Evolutionary conservation across 768 basidiomycete species (phyloP).

Genomic region (Vishniacozyma victoriae): DNA sequence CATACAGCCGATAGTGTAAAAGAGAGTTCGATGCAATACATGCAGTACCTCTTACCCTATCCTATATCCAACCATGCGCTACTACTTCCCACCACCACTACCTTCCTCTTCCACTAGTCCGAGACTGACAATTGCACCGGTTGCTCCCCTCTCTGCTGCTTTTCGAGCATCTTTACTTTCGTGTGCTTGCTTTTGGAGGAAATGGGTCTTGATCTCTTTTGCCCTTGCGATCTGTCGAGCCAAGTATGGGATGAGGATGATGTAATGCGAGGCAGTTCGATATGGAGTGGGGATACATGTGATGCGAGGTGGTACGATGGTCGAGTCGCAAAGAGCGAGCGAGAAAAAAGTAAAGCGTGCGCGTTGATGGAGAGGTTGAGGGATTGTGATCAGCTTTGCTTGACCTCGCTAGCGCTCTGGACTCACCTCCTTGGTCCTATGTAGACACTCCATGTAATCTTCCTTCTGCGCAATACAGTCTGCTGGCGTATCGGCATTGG

Average conservation of each 20-base stretch:
- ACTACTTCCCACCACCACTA: neutral
- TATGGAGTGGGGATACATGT: neutral
- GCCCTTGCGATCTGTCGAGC: conserved; percentile 58
- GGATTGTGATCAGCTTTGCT: too few relatives aligned
- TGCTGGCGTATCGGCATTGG: conserved; percentile 65
- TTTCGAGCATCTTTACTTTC: conserved; percentile 67
- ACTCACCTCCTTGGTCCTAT: conserved; percentile 78
- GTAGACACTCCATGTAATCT: conserved; percentile 88
- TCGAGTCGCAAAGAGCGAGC: neutral
- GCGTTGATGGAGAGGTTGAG: neutral
- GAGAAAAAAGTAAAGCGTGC: neutral
- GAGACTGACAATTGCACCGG: conserved; percentile 67
- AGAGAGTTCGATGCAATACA: neutral
- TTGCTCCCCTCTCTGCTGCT: conserved; percentile 63
- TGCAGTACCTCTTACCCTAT: neutral
- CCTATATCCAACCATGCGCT: neutral
- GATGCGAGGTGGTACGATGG: neutral
- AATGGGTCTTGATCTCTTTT: conserved; percentile 65
- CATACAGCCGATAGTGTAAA: conserved; percentile 11
- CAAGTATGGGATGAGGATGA: neutral
- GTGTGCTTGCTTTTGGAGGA: conserved; percentile 58
- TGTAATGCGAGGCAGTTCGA: neutral
- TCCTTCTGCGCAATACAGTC: conserved; percentile 67
- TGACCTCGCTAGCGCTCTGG: too few relatives aligned
- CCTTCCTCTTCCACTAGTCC: conserved; percentile 63